Evolutionary conservation across 2,329 filamentous ascomycete genomes (phyloP).

Genomic region (Phaeosphaeriaceae sp.): DNA sequence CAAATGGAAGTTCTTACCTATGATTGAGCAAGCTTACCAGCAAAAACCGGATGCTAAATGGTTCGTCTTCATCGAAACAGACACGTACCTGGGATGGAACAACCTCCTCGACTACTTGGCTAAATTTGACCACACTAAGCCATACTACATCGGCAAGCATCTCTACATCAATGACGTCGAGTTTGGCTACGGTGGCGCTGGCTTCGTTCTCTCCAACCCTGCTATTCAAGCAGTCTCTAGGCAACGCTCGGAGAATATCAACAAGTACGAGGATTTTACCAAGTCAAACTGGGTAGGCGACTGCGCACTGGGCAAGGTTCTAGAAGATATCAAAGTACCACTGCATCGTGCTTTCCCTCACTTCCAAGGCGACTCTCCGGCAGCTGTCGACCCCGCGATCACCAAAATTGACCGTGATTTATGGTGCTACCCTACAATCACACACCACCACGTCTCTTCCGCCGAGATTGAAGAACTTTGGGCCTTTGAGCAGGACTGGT

Average conservation of each 20-base stretch:
- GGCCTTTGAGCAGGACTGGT: constrained; percentile 50
- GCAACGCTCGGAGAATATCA: constrained; percentile 36
- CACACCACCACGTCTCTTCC: constrained; percentile 49
- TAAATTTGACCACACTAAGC: constrained; percentile 47
- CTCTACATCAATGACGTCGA: constrained; percentile 52
- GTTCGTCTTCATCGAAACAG: constrained; percentile 49
- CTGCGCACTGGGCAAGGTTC: constrained; percentile 45
- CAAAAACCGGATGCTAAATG: constrained; percentile 45
- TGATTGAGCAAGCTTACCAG: constrained; percentile 57
- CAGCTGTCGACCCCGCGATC: constrained; percentile 48
- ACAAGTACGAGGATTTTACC: constrained; percentile 47
- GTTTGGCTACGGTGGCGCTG: constrained; percentile 55
- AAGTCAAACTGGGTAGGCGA: constrained; percentile 49
- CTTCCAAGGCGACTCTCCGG: constrained; percentile 54
- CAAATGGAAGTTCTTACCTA: constrained; percentile 66
- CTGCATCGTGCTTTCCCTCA: constrained; percentile 52
- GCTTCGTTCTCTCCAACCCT: constrained; percentile 52
- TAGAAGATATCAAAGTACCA: constrained; percentile 44
- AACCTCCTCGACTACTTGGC: constrained; percentile 50
- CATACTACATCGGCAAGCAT: constrained; percentile 53
- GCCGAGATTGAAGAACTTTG: constrained; percentile 48
- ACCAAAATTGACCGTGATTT: constrained; percentile 45
- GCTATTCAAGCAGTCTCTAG: constrained; percentile 47
- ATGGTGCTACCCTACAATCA: constrained; percentile 54
- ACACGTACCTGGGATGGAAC: constrained; percentile 47